phyloP scores from a whole-genome alignment of 169 alveolate species.

The Eimeria necatrix region DNA sequence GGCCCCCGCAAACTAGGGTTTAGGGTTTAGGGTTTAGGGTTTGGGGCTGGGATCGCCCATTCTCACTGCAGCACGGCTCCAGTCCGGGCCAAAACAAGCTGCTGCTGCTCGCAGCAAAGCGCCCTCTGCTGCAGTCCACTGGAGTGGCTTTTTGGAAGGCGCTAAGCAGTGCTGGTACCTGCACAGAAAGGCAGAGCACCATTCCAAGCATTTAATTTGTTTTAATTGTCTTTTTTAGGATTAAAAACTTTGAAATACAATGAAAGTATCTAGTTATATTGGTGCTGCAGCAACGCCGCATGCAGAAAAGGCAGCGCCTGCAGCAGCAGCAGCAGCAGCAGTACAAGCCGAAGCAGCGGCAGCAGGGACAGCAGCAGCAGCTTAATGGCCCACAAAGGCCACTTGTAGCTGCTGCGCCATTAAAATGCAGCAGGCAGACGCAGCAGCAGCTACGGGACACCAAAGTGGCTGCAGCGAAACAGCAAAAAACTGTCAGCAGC shows the following conservation, averaged over 20 bases:
- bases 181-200: background rate
- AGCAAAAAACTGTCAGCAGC: background rate
- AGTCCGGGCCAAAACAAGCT: background rate
- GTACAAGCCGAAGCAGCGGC: background rate
- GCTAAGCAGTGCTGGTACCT: constrained; percentile 57
- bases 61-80: constrained; percentile 61
- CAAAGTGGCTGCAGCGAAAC: background rate
- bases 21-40: no score
- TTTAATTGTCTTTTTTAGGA: no score
- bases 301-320: background rate
- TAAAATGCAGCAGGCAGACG: background rate
- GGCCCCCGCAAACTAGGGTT: no score
- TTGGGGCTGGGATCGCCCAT: no score
- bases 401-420: no score
- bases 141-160: constrained; percentile 35
- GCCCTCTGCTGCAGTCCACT: constrained; percentile 69
- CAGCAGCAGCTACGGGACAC: background rate
- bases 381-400: no score
- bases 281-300: background rate
- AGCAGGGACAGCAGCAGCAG: constrained; percentile 1
- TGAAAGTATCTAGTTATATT: background rate
- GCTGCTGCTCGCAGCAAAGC: constrained; percentile 74
- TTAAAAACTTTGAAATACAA: no score
- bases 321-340: constrained; percentile 50
- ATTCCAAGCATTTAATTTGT: no score